Base-by-base conservation (phyloP, 2,329 filamentous ascomycete species). In the Scortechinia acanthostroma region DNA sequence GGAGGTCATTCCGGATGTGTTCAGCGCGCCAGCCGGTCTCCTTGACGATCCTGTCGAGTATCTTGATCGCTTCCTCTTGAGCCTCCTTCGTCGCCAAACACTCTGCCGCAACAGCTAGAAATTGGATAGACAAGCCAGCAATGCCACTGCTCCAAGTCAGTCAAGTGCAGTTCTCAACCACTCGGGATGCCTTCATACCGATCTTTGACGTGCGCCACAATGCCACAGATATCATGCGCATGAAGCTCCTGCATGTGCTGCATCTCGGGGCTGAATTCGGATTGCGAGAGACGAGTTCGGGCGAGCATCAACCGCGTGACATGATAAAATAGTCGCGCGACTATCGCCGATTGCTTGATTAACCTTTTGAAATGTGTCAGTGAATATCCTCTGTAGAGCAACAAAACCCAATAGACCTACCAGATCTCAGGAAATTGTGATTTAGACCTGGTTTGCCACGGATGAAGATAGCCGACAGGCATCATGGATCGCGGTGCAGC, bases 141-240 rank as follows among this genome's bases (percentile, higher is more conserved):
- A 84, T 73, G 28, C 79, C 79, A 42, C 73, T 30, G 25, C n/a
- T 10, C 10, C 10, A 10, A 10, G 10, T 30, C n/a, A 30, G 25
- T n/a, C 25, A 10, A 30, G n/a, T 30, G 10, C 25, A 30, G 10
- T 30, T 10, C 10, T n/a, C n/a, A n/a, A n/a, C n/a, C n/a, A n/a
- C n/a, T n/a, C n/a, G n/a, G n/a, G n/a, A n/a, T n/a, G n/a, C 10
- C n/a, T 30, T 30, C 25, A 30, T 30, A 30, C 25, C 25, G 25
- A 58, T 95, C 89, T 55, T 90, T 87, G 44, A 85, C 81, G 58
- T 95, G 89, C 2, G 88, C 87, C 20, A 88, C 82, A 49, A 97
- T 94, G 14, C 91, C 91, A 58, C 91, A 96, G 20, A 95, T 84
- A 58, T 91, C 84, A 52, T 86, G 83, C 0, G 78, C 73, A 53